Base-by-base conservation (phyloP, 805 yeast species). In the Vanderwaltozyma yarrowii region DNA sequence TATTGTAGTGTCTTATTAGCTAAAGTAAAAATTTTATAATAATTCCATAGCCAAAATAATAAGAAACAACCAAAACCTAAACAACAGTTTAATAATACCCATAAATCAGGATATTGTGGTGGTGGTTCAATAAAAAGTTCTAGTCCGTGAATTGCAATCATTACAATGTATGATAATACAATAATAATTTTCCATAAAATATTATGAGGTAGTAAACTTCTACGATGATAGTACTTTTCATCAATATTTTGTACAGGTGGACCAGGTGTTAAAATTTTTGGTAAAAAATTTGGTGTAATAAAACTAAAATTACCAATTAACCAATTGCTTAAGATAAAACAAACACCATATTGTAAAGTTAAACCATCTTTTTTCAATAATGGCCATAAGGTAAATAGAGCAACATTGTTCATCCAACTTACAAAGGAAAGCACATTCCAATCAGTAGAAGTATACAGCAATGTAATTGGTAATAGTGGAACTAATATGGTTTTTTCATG, bases 401-500 rank as follows among this genome's bases (percentile, higher is more conserved):
- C 82, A 11, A 86, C 70, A 54, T 89, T 92, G 49, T 78, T 78
- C 43, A 89, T 75, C 96, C 97, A 92, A 37, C 78, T 76, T 2
- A 84, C 74, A 64, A 85, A 73, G 3, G 89, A 76, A n/a, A 77
- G 68, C 15, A 76, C 73, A 44, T 74, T 67, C 32, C 76, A 65
- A 41, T 75, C 74, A 27, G 74, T 73, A 8, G 70, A 64, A 2
- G 67, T 61, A 44, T 64, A 65, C 7, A 88, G 61, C 39, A 92
- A 63, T 0, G 92, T 76, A 10, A 86, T 74, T 5, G 97, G 97
- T 49, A 92, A 56, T 46, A 92, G 67, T 0, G 98, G 97, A 2
- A 92, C 72, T 41, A 92, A 63, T 13, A 92, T 88, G 0, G 92
- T 74, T 62, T 92, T 92, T 61, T 92, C 97, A 57, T 92, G 98